A percentile compares a stretch with the other conserved stretches of the same genome.
Conservation (phyloP, 139 green algal species). For the Chlamydomonas sp. region DNA sequence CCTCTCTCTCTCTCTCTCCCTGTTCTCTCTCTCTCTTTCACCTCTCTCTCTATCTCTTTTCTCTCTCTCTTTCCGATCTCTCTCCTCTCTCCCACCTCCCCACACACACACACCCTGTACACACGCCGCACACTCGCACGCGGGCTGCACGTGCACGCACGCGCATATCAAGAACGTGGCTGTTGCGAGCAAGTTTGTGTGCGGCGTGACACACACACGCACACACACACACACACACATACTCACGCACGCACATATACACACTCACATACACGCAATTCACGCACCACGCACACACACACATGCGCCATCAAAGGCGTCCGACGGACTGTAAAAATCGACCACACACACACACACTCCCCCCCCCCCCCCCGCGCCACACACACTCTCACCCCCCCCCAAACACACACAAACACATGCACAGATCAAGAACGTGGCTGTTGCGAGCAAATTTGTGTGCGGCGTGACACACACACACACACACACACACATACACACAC, state of each 20-base stretch:
- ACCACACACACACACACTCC: background rate
- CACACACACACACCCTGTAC: background rate
- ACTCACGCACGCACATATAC: no score
- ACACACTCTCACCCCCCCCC: no score
- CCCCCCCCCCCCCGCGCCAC: no score
- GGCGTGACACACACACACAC: background rate
- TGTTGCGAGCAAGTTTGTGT: background rate
- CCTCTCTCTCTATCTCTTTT: background rate
- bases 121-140: no score
- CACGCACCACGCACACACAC: no score
- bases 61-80: no score
- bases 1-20: background rate
- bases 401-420: background rate
- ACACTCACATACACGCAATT: background rate
- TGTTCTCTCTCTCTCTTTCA: background rate
- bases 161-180: background rate
- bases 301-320: no score
- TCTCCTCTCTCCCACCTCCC: background rate
- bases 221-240: background rate
- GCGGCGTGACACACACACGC: background rate
- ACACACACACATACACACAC: background rate
- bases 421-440: background rate
- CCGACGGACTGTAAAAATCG: background rate
- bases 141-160: background rate
- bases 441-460: background rate